Percentiles rank a stretch among this genome's conserved stretches.
phyloP scores from a whole-genome alignment of 768 basidiomycete species.

The Mycena alexandri region DNA sequence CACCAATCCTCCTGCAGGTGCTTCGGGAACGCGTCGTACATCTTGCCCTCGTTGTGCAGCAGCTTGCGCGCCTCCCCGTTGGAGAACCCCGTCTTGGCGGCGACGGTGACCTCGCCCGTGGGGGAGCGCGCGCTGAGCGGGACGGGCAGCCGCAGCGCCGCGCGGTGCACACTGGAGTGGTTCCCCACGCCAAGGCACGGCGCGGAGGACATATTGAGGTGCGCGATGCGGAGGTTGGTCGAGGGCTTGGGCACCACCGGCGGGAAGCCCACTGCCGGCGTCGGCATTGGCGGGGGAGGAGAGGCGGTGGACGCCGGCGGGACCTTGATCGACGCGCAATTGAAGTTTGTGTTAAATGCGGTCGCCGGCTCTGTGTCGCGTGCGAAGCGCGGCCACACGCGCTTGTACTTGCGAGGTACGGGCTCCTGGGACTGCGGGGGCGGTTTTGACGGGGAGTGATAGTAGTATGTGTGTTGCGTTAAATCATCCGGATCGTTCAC shows the following conservation, averaged over 20 bases:
- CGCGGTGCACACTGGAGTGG: conserved; percentile 56
- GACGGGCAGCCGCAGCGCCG: conserved; percentile 54
- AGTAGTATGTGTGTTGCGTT: conserved; percentile 1
- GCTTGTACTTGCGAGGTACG: conserved; percentile 32
- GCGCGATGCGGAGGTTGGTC: conserved; percentile 42
- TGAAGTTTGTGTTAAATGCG: conserved; percentile 17
- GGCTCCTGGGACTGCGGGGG: conserved; percentile 11
- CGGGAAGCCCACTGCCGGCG: not conserved
- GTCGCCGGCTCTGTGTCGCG: conserved; percentile 25
- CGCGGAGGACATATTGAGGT: conserved; percentile 48
- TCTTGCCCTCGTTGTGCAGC: conserved; percentile 44
- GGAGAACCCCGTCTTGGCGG: conserved; percentile 46
- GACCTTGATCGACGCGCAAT: conserved; percentile 26
- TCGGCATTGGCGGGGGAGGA: not conserved
- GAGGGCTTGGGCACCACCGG: conserved; percentile 3
- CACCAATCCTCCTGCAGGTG: conserved; percentile 28
- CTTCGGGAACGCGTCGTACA: conserved; percentile 41
- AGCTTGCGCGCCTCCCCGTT: conserved; percentile 36
- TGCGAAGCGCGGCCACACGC: conserved; percentile 33
- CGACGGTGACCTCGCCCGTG: conserved; percentile 45
- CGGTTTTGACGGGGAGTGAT: not conserved
- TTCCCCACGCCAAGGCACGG: conserved; percentile 49
- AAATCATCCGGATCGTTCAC: conserved; percentile 31
- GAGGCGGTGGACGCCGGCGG: not conserved
- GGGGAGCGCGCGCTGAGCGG: conserved; percentile 41